Base-by-base conservation (phyloP, 495 filamentous ascomycete species). In the Lichenothelia convexa region DNA sequence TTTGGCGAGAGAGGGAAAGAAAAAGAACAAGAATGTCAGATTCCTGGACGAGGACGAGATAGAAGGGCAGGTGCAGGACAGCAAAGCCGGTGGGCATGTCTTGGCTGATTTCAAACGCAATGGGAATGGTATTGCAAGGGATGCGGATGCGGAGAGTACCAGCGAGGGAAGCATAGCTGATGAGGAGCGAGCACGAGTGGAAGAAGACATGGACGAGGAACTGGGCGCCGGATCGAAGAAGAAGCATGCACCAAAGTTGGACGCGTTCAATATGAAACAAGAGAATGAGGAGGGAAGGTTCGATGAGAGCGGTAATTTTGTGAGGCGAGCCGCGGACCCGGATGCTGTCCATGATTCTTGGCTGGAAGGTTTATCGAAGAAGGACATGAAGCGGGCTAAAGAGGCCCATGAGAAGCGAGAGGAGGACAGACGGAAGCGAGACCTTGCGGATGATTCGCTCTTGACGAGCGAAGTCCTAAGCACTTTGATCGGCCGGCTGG, bases 281-380 rank as follows among this genome's bases (percentile, higher is more conserved):
- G 89, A 97, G 56, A 74, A 85, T 49, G 91, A 97, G 53, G 89
- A 95, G 49, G 89, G 89, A 0, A 64, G 71, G 9, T 95, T 93
- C 47, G 89, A 97, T 50, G 80, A 80, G 36, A 60, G 71, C 12
- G 89, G 89, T 2, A 95, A 94, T 51, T 97, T 67, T 52, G 73
- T 97, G 21, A 68, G 89, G n/a, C 89, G 86, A 44, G 85, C 85
- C 1, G 63, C 57, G 0, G 89, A 97, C 48, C 82, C 84, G 1
- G 83, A 93, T 48, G 84, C 87, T 3, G 69, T 80, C 8, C 82
- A 97, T 49, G 89, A 97, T 57, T 65, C 68, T 2, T 97, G 89
- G 89, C 55, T 97, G 7, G 82, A 91, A 21, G 91, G 86, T 0
- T 60, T 94, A 0, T 86, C 78, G 32, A 93, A 87, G 52, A 92